Percentiles rank a stretch among this genome's conserved stretches.
Evolutionary conservation across 139 green algal genomes (phyloP).

Genomic region (Coccomyxa sp.): DNA sequence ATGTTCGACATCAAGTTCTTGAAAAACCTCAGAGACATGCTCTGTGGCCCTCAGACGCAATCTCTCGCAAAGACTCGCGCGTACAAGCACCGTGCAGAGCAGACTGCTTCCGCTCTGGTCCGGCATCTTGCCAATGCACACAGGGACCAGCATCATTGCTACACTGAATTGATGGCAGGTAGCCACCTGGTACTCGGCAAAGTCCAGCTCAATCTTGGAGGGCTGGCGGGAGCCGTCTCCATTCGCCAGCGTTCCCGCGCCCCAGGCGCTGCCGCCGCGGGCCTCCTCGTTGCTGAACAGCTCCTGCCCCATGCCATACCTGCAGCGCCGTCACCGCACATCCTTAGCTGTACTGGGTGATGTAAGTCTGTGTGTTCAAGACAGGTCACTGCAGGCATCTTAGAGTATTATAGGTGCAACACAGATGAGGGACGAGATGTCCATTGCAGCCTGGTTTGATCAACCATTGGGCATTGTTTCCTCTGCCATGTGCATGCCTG

Average conservation of each 20-base stretch:
- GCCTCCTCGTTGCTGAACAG: conserved; percentile 9
- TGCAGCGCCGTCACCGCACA: background rate
- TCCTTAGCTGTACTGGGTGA: background rate
- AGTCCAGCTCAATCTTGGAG: conserved; percentile 56
- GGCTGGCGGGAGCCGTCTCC: conserved; percentile 60
- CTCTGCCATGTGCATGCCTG: no score
- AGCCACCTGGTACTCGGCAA: conserved; percentile 46
- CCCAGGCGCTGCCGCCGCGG: conserved; percentile 66
- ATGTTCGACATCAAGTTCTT: no score
- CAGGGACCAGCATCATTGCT: no score
- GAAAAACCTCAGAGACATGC: no score
- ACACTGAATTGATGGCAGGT: background rate
- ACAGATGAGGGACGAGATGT: background rate
- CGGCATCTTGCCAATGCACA: no score
- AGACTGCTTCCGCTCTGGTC: no score
- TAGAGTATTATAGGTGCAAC: background rate
- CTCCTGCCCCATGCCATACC: conserved; percentile 10
- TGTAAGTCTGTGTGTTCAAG: background rate
- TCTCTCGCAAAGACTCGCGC: no score
- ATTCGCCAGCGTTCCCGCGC: conserved; percentile 63
- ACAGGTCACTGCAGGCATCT: background rate
- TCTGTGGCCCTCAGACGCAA: no score
- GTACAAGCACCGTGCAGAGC: no score
- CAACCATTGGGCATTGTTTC: no score
- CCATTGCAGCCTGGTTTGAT: background rate